phyloP scores from a whole-genome alignment of 495 filamentous ascomycete species.

The Penicillium odoratum region DNA sequence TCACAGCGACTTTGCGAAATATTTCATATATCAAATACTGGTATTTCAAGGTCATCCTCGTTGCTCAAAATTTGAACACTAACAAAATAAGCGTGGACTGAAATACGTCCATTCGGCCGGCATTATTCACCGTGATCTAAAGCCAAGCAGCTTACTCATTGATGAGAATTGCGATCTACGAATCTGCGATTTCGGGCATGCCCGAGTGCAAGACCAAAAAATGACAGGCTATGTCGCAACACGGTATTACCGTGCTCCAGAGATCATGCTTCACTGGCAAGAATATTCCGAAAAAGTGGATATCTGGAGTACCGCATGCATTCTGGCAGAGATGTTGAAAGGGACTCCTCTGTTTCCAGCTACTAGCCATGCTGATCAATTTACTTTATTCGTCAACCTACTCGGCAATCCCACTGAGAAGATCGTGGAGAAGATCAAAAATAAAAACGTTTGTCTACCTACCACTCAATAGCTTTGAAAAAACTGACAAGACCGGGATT shows the following conservation, averaged over 20 bases:
- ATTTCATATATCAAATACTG: constrained; percentile 93
- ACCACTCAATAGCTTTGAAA: neutral
- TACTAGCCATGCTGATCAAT: constrained; percentile 92
- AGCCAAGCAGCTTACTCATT: constrained; percentile 90
- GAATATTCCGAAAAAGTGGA: constrained; percentile 95
- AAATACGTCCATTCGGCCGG: constrained; percentile 96
- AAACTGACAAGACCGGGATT: neutral
- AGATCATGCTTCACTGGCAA: constrained; percentile 98
- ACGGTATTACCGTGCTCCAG: constrained; percentile 89
- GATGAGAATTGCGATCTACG: constrained; percentile 97
- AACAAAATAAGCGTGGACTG: constrained; percentile 61
- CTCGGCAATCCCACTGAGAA: constrained; percentile 78
- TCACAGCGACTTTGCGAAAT: constrained; percentile 93
- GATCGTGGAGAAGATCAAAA: constrained; percentile 15
- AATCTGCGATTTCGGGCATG: constrained; percentile 92
- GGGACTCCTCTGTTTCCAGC: constrained; percentile 92
- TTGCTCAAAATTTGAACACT: constrained; percentile 35
- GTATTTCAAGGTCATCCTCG: constrained; percentile 36
- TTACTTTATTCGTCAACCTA: constrained; percentile 90
- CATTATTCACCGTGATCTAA: constrained; percentile 88
- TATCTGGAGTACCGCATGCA: constrained; percentile 94
- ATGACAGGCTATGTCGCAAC: constrained; percentile 98
- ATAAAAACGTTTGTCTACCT: constrained; percentile 8
- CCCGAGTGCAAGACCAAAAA: constrained; percentile 89
- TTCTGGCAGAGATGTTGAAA: constrained; percentile 95